Evolutionary conservation across 345 rosid species (phyloP).

Genomic region (Firmiana major): DNA sequence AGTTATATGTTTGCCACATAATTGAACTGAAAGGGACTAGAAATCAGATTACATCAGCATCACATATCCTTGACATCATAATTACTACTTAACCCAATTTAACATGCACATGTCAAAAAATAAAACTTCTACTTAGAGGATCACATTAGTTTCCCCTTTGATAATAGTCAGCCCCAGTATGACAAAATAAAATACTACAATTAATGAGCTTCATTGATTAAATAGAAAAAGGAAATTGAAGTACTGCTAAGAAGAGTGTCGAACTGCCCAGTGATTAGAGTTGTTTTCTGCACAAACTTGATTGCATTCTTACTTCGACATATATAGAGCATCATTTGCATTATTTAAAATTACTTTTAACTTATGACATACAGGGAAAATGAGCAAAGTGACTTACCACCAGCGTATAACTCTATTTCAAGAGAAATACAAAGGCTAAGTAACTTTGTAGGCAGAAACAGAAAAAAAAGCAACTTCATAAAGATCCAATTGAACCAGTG

Average conservation of each 20-base stretch:
- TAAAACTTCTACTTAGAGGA: background rate
- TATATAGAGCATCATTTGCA: background rate
- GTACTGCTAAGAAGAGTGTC: background rate
- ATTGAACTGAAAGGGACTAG: background rate
- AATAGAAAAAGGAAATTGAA: background rate
- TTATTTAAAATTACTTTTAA: background rate
- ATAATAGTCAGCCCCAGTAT: background rate
- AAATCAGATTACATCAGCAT: background rate
- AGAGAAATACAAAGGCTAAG: background rate
- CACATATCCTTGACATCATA: background rate
- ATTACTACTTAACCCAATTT: background rate
- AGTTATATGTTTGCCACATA: background rate
- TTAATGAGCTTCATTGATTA: background rate
- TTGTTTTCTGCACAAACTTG: background rate
- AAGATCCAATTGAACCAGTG: background rate
- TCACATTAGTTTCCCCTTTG: background rate
- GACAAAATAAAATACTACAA: background rate
- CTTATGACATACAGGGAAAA: background rate
- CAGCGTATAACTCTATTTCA: background rate
- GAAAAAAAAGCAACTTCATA: background rate
- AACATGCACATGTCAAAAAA: background rate
- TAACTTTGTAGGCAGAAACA: constrained; percentile 3
- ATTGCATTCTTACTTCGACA: background rate
- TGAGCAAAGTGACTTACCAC: background rate
- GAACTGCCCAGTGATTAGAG: background rate